Evolutionary conservation across 2,329 filamentous ascomycete species (phyloP), one percentile per base, ranked within the genome.

Genomic region (Nothophoma quercina): DNA sequence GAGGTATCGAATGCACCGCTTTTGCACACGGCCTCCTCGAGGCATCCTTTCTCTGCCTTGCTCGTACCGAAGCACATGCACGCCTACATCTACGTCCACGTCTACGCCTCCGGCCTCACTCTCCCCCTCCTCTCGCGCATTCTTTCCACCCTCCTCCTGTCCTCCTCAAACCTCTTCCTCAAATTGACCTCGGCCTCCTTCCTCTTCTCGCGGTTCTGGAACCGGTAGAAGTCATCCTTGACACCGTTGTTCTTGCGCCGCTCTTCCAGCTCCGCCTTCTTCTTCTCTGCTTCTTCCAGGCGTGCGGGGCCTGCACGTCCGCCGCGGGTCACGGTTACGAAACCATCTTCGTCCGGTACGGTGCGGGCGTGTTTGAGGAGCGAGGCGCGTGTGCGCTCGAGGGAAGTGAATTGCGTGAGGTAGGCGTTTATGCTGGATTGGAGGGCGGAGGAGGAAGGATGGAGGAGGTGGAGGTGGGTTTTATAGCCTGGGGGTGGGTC

Each of bases 341-440:
- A 99, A 2, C 95, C 95, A 73, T 99, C 95, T 68, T 91, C 93
- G 73, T 99, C 95, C 0, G 93, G 91, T 66, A 91, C 87, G 62
- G 89, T 88, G 55, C 90, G 86, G 56, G 88, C 78, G 48, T 83
- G 70, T 77, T 88, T 69, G 79, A 82, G 77, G 78, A 87, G 60
- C 68, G 82, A 63, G 80, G 87, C 75, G 80, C 88, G 76, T 74
- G 85, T 80, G 83, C 89, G 77, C 80, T 90, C 77, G 69, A 84
- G 77, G 81, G 89, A 74, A 21, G 75, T 73, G 78, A 92, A 98
- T n/a, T 86, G 81, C 18, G 84, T 83, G 82, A 98, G 96, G 79
- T 92, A 98, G 28, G 87, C 85, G 68, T 97, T 92, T 19, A 96
- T 88, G 4, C 86, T 83, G 30, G 81, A 77, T 67, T 96, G 87